Conservation (phyloP, 148 eudicot genomes). For the Tetragonia tetragonoides region DNA sequence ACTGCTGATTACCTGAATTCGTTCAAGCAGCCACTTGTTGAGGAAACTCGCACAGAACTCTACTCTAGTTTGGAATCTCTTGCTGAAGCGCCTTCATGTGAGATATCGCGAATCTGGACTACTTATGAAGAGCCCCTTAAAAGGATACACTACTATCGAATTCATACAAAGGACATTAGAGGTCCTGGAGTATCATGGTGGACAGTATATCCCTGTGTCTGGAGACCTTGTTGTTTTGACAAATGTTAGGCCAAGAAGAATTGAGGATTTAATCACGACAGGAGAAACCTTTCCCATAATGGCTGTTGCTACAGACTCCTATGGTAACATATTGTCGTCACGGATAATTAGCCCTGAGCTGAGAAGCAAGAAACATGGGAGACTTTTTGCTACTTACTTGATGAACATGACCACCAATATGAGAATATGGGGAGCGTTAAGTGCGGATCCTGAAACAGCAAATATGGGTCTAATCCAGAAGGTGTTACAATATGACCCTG, state of each 20-base stretch:
- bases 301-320: constrained; percentile 28
- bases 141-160: constrained; percentile 20
- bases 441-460: constrained; percentile 7
- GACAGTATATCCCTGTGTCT: too few relatives aligned
- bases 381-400: constrained; percentile 26
- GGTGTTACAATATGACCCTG: constrained; percentile 8
- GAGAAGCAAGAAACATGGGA: background rate
- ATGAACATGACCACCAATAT: constrained; percentile 26
- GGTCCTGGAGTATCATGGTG: background rate
- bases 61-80: constrained; percentile 30
- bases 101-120: constrained; percentile 7
- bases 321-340: background rate
- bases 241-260: constrained; percentile 30
- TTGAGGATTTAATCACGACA: constrained; percentile 32
- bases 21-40: constrained; percentile 45
- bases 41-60: constrained; percentile 54
- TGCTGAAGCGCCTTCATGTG: constrained; percentile 24
- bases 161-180: constrained; percentile 7
- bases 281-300: constrained; percentile 18
- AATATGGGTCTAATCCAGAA: constrained; percentile 9
- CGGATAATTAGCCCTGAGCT: constrained; percentile 3
- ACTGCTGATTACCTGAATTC: constrained; percentile 31
- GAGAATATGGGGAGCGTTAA: constrained; percentile 26
- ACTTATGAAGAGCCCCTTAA: constrained; percentile 19
- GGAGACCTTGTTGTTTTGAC: constrained; percentile 49